Base-by-base conservation (phyloP, 2,329 filamentous ascomycete genomes). In the Bisporella sp. region DNA sequence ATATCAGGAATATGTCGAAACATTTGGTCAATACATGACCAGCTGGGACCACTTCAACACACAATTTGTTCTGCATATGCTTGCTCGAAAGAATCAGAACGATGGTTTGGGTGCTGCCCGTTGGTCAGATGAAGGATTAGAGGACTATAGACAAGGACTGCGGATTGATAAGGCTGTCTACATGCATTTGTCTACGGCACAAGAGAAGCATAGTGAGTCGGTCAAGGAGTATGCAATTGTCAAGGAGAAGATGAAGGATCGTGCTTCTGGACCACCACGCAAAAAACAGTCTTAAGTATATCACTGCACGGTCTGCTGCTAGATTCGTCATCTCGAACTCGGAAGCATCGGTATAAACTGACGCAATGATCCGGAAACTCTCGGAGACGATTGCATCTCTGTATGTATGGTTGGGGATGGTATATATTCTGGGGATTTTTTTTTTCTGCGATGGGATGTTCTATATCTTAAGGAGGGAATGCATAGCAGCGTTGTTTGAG, bases 151-250 rank as follows among this genome's bases (percentile, higher is more conserved):
- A 51, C 69, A 69, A 37, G 79, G 78, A 63, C 67, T 85, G 49
- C 75, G 78, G 56, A 79, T 87, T 65, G 86, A 90, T 61, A 76
- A 81, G 55, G 70, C 72, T 45, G 78, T 87, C 5, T 72, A 82
- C 50, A 72, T 73, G 59, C 74, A 76, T 50, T 89, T 85, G 83
- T 68, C 68, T 31, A 65, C 74, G 6, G 79, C 79, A 6, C 79
- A 77, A 53, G 75, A 79, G 41, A 74, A 74, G 53, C 85, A 90
- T 61, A 74, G 78, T 51, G 65, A 72, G 50, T 75, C 76, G 7
- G 69, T 89, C 50, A 71, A 74, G 56, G 76, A 80, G 56, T 86
- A 82, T 60, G 35, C 35, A 9, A 37, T 37, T n/a, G n/a, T 37
- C 8, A 8, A n/a, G 8, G 35, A 37, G 35, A 37, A 37, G n/a